Evolutionary conservation across 306 rosid genomes (phyloP).

Genomic region (Malus fusca): DNA sequence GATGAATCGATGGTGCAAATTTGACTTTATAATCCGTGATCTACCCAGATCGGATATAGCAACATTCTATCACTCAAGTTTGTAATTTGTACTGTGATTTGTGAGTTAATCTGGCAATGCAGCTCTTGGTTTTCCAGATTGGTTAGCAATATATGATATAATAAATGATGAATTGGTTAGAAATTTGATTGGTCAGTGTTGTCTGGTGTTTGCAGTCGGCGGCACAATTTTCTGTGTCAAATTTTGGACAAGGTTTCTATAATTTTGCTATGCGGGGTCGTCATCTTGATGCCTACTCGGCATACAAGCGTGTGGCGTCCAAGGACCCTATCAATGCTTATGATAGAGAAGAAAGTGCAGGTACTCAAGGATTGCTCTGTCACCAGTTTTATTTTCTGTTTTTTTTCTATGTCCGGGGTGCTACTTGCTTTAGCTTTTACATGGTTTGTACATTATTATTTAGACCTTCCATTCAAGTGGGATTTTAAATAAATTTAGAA

Average conservation of each 20-base stretch:
- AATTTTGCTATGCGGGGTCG: conserved; percentile 63
- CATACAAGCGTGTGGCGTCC: conserved; percentile 42
- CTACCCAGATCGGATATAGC: neutral
- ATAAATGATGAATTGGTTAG: neutral
- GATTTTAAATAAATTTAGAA: neutral
- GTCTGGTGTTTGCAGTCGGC: conserved; percentile 17
- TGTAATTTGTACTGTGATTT: neutral
- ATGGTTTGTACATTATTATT: neutral
- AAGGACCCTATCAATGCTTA: conserved; percentile 30
- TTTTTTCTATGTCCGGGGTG: neutral
- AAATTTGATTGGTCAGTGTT: neutral
- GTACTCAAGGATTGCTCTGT: conserved; percentile 25
- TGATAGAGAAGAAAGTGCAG: conserved; percentile 45
- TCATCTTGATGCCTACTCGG: conserved; percentile 19
- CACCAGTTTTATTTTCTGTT: neutral
- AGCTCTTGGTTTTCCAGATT: neutral
- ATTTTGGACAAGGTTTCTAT: conserved; percentile 24
- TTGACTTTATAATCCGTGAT: neutral
- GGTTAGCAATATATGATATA: neutral
- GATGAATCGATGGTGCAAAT: neutral
- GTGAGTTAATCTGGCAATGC: neutral
- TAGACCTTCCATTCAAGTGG: neutral
- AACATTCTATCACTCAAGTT: neutral
- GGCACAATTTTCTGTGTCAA: conserved; percentile 6
- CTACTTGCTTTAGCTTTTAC: neutral